Base-by-base conservation (phyloP, 2,329 filamentous ascomycete genomes). In the Phaeophleospora eucalypticola region DNA sequence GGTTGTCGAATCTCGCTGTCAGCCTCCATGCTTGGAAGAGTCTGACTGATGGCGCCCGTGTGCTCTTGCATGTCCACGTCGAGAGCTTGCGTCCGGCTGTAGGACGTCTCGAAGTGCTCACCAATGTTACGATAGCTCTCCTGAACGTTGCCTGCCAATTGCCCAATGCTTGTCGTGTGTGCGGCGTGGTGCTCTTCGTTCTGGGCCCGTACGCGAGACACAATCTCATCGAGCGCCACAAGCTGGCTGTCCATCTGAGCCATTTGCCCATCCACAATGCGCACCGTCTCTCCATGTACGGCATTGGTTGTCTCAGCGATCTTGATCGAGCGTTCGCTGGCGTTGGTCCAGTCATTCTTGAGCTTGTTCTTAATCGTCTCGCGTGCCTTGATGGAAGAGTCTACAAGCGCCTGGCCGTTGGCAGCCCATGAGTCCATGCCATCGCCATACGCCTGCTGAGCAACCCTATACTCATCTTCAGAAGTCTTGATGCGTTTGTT, bases 231-330 rank as follows among this genome's bases (percentile, higher is more conserved):
- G 6, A 98, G 78, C 1, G 88, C 87, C 46, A 83, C 81, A 80
- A 98, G 90, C 67, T 97, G 89, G n/a, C 77, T 79, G 51, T 87
- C 84, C 63, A 98, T 85, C 57, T 95, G 87, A 46, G 80, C 78
- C 71, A 94, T 87, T 69, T 98, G 93, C 47, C 86, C 84, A 61
- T 91, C 87, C 10, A 97, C 90, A 48, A 94, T 91, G 4, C 84
- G 84, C 21, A 95, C 82, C 0, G 91, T 96, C 68, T 95, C 87
- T 27, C 86, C 85, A 57, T 98, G 90, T 1, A 97, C 89, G 2
- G 87, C 87, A 58, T 87, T 86, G 0, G 91, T 90, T 0, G 87
- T 87, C 6, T 80, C 78, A 58, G 91, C 87, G 58, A 98, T 91
- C 4, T 85, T 83, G n/a, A 77, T 82, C 59, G 89, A 94, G 61